Evolutionary conservation across 257 asterid species (phyloP).

Genomic region (Gentiana straminea): DNA sequence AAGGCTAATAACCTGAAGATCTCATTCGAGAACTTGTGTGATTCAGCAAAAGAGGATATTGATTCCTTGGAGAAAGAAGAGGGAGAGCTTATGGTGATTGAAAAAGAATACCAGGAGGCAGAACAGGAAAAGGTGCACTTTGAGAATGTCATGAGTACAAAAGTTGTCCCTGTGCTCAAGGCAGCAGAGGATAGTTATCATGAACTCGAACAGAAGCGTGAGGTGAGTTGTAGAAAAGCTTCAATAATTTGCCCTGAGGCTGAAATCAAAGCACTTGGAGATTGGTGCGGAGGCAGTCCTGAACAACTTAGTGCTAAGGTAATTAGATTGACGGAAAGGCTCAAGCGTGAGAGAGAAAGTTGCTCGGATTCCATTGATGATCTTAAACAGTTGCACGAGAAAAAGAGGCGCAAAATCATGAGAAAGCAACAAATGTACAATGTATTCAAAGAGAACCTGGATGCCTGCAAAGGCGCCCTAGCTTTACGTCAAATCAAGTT

Average conservation of each 20-base stretch:
- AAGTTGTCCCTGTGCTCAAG: slow-evolving; percentile 42
- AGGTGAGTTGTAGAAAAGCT: slow-evolving; percentile 60
- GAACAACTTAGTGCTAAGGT: slow-evolving; percentile 65
- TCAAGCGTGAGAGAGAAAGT: slow-evolving; percentile 73
- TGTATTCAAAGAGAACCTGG: slow-evolving; percentile 53
- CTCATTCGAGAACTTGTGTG: slow-evolving; percentile 47
- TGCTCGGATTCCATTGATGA: slow-evolving; percentile 74
- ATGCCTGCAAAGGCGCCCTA: slow-evolving; percentile 59
- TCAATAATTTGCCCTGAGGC: slow-evolving; percentile 66
- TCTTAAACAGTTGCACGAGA: slow-evolving; percentile 48
- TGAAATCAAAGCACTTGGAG: slow-evolving; percentile 66
- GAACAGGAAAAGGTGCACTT: slow-evolving; percentile 50
- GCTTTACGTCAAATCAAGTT: slow-evolving; percentile 49
- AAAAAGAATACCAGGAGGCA: slow-evolving; percentile 37
- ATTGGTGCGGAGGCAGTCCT: slow-evolving; percentile 42
- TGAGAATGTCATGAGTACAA: slow-evolving; percentile 42
- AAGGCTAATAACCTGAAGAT: slow-evolving; percentile 37
- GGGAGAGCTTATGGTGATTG: slow-evolving; percentile 39
- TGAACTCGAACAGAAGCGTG: slow-evolving; percentile 41
- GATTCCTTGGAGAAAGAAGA: slow-evolving; percentile 69
- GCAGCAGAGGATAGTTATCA: slow-evolving; percentile 37
- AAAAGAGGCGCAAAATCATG: slow-evolving; percentile 56
- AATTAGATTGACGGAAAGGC: slow-evolving; percentile 44
- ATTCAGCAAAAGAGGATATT: slow-evolving; percentile 55
- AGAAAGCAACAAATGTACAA: slow-evolving; percentile 54